Percentiles rank a stretch among this genome's conserved stretches.
These are phyloP conservation scores for Candida koratica DNA, from an alignment of 805 yeast genomes.

Conservation along the genomic window DNA sequence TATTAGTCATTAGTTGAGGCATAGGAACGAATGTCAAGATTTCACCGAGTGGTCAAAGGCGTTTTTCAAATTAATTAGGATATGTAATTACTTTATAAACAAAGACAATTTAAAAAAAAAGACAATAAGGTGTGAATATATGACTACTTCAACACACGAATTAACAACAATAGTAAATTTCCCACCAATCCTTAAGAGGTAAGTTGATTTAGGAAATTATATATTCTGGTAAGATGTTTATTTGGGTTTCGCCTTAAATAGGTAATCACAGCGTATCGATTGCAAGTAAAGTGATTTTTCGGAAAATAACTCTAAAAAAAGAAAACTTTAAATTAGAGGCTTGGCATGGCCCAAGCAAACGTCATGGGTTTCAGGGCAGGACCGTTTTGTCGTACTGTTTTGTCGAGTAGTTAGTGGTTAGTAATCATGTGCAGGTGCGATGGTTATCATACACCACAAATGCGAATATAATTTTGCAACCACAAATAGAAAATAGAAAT, in stretches of 20 bases:
- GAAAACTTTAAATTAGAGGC: no score
- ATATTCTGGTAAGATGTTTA: slow-evolving; percentile 4
- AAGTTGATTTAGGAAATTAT: background rate
- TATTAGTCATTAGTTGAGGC: slow-evolving; percentile 1
- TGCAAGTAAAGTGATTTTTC: no score
- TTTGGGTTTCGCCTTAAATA: slow-evolving; percentile 14
- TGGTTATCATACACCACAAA: no score
- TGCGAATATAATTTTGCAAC: background rate
- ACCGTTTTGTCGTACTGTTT: no score
- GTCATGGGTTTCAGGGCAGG: no score
- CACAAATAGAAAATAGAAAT: background rate
- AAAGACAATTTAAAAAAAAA: slow-evolving; percentile 2
- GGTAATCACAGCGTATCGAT: slow-evolving; percentile 14
- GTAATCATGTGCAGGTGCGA: no score
- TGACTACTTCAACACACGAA: no score
- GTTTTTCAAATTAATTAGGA: slow-evolving; percentile 2
- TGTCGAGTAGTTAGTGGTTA: no score
- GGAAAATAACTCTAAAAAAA: no score
- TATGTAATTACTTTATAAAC: slow-evolving; percentile 5
- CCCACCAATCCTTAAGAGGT: background rate
- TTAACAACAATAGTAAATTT: slow-evolving; percentile 5
- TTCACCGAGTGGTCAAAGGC: no score
- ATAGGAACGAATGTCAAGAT: no score
- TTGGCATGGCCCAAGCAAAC: no score
- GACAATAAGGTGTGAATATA: slow-evolving; percentile 1